A percentile compares a stretch with the other conserved stretches of the same genome.
These are phyloP conservation scores for Globomyces sp. DNA, from an alignment of 371 early-diverging fungal genomes.

Conservation along the genomic window DNA sequence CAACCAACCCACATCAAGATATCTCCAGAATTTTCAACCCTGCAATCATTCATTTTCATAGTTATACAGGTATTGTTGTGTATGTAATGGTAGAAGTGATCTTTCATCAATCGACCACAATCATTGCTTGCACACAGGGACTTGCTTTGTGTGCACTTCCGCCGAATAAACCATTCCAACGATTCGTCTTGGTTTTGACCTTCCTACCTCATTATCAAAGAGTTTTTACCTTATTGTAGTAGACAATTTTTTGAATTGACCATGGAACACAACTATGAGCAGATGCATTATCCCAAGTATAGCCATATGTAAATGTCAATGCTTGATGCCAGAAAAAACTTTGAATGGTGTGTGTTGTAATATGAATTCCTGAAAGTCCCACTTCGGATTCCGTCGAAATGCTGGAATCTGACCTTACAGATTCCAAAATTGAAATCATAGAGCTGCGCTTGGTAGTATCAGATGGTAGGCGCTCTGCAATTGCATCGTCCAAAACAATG, in stretches of 20 bases:
- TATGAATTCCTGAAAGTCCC: too few species aligned
- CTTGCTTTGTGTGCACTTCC: neutral
- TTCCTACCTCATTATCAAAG: neutral
- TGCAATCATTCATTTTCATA: neutral
- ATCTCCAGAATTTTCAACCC: neutral
- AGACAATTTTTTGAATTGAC: neutral
- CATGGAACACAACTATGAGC: neutral
- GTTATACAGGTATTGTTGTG: neutral
- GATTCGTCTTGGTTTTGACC: neutral
- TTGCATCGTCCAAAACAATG: too few species aligned
- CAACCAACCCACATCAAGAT: neutral
- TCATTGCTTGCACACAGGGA: neutral
- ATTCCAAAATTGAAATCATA: too few species aligned
- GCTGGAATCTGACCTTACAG: too few species aligned
- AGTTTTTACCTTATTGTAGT: neutral
- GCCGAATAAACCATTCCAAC: too few species aligned
- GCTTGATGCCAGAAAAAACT: neutral
- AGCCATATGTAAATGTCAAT: neutral
- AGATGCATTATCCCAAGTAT: neutral
- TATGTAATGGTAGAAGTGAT: neutral
- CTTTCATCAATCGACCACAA: neutral
- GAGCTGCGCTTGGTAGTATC: too few species aligned
- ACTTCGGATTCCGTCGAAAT: too few species aligned
- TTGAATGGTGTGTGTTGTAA: neutral
- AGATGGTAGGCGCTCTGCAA: too few species aligned